Conservation (phyloP, 2,329 filamentous ascomycete genomes). For the Apiospora rasikravindrae region DNA sequence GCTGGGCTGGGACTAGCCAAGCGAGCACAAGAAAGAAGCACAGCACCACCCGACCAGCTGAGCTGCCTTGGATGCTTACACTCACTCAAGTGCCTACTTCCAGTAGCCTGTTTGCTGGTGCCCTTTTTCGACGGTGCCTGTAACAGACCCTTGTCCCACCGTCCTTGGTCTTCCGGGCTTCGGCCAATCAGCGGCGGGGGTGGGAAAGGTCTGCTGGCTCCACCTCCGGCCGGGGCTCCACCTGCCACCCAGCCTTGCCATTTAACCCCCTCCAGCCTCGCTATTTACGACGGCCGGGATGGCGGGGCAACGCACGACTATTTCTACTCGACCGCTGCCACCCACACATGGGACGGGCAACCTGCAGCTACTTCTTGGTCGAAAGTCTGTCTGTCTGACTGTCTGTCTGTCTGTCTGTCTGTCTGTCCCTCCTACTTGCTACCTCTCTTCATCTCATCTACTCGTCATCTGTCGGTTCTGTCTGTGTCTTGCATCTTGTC, state of each 20-base stretch:
- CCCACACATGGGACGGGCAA: neutral
- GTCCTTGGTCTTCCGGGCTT: neutral
- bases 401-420: neutral
- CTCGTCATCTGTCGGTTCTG: neutral
- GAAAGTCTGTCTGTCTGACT: neutral
- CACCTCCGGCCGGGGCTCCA: neutral
- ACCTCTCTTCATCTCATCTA: too few relatives aligned
- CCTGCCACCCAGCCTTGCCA: neutral
- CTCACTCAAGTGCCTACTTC: too few relatives aligned
- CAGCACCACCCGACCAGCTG: too few relatives aligned
- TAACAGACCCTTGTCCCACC: neutral
- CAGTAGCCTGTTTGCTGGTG: too few relatives aligned
- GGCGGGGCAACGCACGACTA: constrained; percentile 37
- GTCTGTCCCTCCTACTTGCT: neutral
- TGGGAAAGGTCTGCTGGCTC: neutral
- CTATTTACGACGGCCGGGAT: constrained; percentile 35
- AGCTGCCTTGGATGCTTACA: neutral
- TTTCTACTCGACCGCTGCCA: constrained; percentile 25
- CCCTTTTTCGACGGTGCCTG: neutral
- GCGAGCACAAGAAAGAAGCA: too few relatives aligned
- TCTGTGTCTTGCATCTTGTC: too few relatives aligned
- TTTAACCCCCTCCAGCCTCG: constrained; percentile 30
- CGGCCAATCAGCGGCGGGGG: neutral
- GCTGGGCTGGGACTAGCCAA: neutral
- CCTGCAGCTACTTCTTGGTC: neutral